Percentiles rank a stretch among this genome's conserved stretches.
These are phyloP conservation scores for Dioscorea zingiberensis DNA, from an alignment of 106 monocot genomes.

Conservation along the genomic window DNA sequence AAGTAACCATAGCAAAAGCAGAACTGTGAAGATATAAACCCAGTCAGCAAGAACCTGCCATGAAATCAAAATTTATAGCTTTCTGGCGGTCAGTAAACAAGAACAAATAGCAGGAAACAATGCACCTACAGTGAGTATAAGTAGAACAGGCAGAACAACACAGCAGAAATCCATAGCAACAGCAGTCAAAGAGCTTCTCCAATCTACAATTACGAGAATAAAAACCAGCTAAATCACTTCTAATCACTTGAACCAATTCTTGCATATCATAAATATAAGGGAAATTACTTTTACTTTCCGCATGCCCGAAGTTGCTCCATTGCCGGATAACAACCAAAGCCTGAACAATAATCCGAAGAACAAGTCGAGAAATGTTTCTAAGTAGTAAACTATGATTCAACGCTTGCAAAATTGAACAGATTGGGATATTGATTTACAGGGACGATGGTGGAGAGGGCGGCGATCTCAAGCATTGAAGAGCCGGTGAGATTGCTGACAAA, in stretches of 20 bases:
- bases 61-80: neutral
- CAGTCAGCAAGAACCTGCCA: slow-evolving; percentile 67
- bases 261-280: neutral
- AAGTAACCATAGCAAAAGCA: slow-evolving; percentile 35
- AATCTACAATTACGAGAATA: slow-evolving; percentile 5
- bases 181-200: slow-evolving; percentile 23
- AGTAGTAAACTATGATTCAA: neutral
- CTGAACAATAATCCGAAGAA: slow-evolving; percentile 23
- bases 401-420: neutral
- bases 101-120: neutral
- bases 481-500: slow-evolving; percentile 94
- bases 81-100: neutral
- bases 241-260: too few species aligned
- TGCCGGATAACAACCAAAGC: slow-evolving; percentile 61
- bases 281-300: slow-evolving; percentile 7
- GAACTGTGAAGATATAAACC: slow-evolving; percentile 29
- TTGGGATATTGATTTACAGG: slow-evolving; percentile 31
- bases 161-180: slow-evolving; percentile 50
- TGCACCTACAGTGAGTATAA: slow-evolving; percentile 63
- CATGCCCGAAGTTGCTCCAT: slow-evolving; percentile 27
- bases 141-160: slow-evolving; percentile 60
- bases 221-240: too few species aligned
- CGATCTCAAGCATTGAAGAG: slow-evolving; percentile 89
- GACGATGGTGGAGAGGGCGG: slow-evolving; percentile 66
- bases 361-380: neutral